Evolutionary conservation across 352 stramenopile genomes (phyloP), one percentile per base, ranked within the genome.

Genomic region (Phytopythium oedochilum): DNA sequence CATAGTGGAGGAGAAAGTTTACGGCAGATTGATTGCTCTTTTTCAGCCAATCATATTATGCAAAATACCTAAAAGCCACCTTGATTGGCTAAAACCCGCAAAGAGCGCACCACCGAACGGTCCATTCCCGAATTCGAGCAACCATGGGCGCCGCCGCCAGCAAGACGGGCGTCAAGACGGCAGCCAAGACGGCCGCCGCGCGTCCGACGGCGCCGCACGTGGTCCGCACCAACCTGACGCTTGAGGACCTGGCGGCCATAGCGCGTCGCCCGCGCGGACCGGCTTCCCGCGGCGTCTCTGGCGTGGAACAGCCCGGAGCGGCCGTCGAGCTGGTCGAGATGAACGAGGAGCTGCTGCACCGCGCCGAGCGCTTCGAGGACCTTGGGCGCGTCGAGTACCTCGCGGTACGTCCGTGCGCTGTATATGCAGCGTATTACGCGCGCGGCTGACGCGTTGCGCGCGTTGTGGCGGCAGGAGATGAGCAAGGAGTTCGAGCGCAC

Each of bases 331-430:
- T 87, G 17, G 53, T 83, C 44, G 80, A 90, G 62, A 87, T 90
- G 80, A 70, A 75, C 53, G 26, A 59, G 4, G 55, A 74, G 26
- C 48, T 90, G 53, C 46, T 87, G 40, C 57, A 70, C 32, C 61
- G 86, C 55, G 67, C 82, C 54, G 60, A 81, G 44, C 54, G 63
- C 47, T 73, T 86, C 7, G 67, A 87, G n/a, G 73, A 85, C 29
- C 74, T 76, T 34, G 77, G 86, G 22, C 64, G 63, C n/a, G 70
- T 87, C 42, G 67, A 73, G 23, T 83, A 70, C 39, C 60, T 85
- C 0, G 56, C 51, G 32, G 65, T 73, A n/a, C 17, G 64, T n/a
- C n/a, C n/a, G n/a, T n/a, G n/a, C n/a, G n/a, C n/a, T n/a, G n/a
- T n/a, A n/a, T n/a, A n/a, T n/a, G n/a, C n/a, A n/a, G n/a, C n/a